Evolutionary conservation across 768 basidiomycete species (phyloP).

Genomic region (Pleurotus cornucopiae): DNA sequence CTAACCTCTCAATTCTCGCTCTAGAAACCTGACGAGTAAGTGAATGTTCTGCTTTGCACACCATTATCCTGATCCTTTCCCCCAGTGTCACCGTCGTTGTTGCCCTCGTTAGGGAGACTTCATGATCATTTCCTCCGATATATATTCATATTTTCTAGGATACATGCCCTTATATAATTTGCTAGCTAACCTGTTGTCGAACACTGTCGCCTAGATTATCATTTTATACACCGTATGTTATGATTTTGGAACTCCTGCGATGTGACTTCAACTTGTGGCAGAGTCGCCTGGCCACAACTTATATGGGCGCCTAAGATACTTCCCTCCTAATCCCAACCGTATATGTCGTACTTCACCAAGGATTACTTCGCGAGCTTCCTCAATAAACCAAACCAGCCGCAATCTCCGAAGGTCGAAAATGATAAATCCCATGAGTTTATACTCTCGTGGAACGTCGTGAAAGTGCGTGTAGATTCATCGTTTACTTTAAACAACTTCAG

Average conservation of each 20-base stretch:
- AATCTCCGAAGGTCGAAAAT: constrained; percentile 41
- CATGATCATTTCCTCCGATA: constrained; percentile 19
- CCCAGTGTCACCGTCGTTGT: constrained; percentile 68
- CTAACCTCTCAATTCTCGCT: neutral
- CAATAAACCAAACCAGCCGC: constrained; percentile 35
- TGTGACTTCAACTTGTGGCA: too few species aligned
- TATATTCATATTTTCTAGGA: too few species aligned
- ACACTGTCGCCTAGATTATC: too few species aligned
- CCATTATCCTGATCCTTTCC: constrained; percentile 9
- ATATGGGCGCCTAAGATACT: too few species aligned
- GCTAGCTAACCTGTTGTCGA: too few species aligned
- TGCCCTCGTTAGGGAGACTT: constrained; percentile 62
- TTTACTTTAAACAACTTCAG: neutral
- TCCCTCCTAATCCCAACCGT: too few species aligned
- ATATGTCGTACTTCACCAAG: constrained; percentile 35
- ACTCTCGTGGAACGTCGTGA: constrained; percentile 70
- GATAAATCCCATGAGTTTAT: constrained; percentile 75
- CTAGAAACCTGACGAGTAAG: constrained; percentile 82
- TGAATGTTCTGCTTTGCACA: constrained; percentile 9
- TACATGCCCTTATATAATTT: too few species aligned
- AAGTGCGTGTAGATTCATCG: constrained; percentile 38
- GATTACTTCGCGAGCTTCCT: constrained; percentile 88
- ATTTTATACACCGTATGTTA: too few species aligned
- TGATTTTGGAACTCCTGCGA: too few species aligned
- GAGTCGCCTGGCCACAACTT: too few species aligned